These are phyloP conservation scores for Achlya hypogyna DNA, from an alignment of 352 stramenopile genomes.

Conservation along the genomic window DNA sequence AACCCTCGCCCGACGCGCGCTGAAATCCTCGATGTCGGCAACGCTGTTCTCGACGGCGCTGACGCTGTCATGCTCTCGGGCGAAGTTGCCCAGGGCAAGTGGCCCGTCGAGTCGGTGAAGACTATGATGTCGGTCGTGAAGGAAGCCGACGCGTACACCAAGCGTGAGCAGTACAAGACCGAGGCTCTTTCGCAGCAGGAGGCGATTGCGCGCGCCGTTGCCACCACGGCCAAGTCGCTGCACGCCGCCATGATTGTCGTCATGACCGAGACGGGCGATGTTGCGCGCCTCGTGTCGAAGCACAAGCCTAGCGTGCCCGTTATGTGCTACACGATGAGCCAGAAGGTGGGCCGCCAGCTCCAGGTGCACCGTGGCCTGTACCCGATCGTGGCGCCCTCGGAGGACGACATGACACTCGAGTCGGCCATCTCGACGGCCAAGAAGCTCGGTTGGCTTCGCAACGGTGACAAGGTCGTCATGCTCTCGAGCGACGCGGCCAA, in stretches of 20 bases:
- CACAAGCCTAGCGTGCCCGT: slow-evolving; percentile 89
- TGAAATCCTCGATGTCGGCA: slow-evolving; percentile 78
- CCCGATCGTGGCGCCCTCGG: slow-evolving; percentile 50
- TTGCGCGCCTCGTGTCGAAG: slow-evolving; percentile 78
- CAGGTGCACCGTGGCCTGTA: slow-evolving; percentile 83
- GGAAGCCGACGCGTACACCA: slow-evolving; percentile 68
- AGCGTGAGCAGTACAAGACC: slow-evolving; percentile 45
- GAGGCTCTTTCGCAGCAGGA: slow-evolving; percentile 70
- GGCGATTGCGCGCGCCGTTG: slow-evolving; percentile 68
- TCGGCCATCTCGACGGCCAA: slow-evolving; percentile 86
- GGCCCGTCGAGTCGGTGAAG: slow-evolving; percentile 76
- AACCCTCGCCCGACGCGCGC: slow-evolving; percentile 80
- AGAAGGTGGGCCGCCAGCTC: slow-evolving; percentile 86
- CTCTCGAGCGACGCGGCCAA: slow-evolving; percentile 72
- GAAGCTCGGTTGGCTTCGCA: slow-evolving; percentile 85
- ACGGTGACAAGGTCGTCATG: slow-evolving; percentile 85
- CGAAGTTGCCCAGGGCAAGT: slow-evolving; percentile 79
- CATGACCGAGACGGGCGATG: slow-evolving; percentile 72
- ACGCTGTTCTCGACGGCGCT: slow-evolving; percentile 77
- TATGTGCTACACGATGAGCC: slow-evolving; percentile 80
- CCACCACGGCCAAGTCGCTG: slow-evolving; percentile 81
- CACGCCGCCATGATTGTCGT: slow-evolving; percentile 79
- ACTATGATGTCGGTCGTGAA: slow-evolving; percentile 93
- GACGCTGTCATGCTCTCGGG: slow-evolving; percentile 85
- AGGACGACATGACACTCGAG: slow-evolving; percentile 35